Evolutionary conservation across 805 yeast species (phyloP).

Genomic region (Tetrapisispora fleetii): DNA sequence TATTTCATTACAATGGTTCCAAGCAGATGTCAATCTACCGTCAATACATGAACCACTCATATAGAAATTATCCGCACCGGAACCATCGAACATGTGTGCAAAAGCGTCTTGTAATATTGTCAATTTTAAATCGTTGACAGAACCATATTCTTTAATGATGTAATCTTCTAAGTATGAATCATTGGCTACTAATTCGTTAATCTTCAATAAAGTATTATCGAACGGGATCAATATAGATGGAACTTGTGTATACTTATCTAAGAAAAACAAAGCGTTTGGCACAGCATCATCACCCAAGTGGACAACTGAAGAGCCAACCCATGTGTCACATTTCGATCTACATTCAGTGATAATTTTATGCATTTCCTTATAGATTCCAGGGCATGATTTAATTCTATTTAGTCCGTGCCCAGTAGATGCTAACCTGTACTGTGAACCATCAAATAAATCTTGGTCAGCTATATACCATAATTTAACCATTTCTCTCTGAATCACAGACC

Average conservation of each 20-base stretch:
- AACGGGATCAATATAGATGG: slow-evolving; percentile 70
- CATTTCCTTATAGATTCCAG: slow-evolving; percentile 60
- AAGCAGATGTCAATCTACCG: slow-evolving; percentile 70
- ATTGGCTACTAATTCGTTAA: slow-evolving; percentile 40
- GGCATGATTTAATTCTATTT: slow-evolving; percentile 67
- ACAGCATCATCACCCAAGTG: slow-evolving; percentile 79
- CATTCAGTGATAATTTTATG: slow-evolving; percentile 57
- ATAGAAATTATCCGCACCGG: slow-evolving; percentile 76
- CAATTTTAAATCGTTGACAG: slow-evolving; percentile 43
- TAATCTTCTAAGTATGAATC: slow-evolving; percentile 42
- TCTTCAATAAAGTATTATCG: slow-evolving; percentile 44
- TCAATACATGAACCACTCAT: slow-evolving; percentile 82
- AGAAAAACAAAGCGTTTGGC: slow-evolving; percentile 70
- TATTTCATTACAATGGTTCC: slow-evolving; percentile 73
- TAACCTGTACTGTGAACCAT: slow-evolving; percentile 44
- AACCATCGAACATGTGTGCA: slow-evolving; percentile 54
- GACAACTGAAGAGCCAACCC: slow-evolving; percentile 77
- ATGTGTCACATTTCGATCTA: slow-evolving; percentile 48
- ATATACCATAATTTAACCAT: slow-evolving; percentile 69
- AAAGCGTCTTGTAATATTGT: slow-evolving; percentile 34
- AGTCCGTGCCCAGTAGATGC: slow-evolving; percentile 75
- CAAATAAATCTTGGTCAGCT: slow-evolving; percentile 63
- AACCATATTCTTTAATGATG: slow-evolving; percentile 49
- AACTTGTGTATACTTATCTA: slow-evolving; percentile 72
- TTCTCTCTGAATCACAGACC: slow-evolving; percentile 72